Base-by-base conservation (phyloP, 2,329 filamentous ascomycete species). In the Phyllosticta citrichinensis region DNA sequence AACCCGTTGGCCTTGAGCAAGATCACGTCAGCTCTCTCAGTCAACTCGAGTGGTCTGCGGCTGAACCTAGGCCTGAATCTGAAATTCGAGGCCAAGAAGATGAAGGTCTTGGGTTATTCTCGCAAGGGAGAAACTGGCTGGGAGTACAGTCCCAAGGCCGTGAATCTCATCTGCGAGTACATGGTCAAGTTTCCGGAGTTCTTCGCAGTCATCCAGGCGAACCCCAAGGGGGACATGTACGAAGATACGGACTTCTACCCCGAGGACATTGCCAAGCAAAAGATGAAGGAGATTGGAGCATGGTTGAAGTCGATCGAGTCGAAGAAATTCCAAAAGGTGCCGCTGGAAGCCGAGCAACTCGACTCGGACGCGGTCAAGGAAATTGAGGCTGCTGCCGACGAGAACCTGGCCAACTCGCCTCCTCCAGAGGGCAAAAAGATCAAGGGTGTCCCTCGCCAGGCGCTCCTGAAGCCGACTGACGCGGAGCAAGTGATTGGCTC, bases 151-250 rank as follows among this genome's bases (percentile, higher is more conserved):
- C 82, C 84, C 56, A 87, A 89, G 66, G 92, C 94, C 0, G 81
- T 97, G 62, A 81, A 87, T 54, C 77, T 99, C 59, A 83, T 99
- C 58, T 83, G 86, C 52, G 83, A 91, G 66, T 99, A 97, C 74
- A 97, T 97, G 88, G 86, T 87, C 62, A 87, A 85, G 17, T 99
- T 99, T 74, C 94, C 94, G 0, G 91, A 97, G 62, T 97, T 99
- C 74, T 93, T 99, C 70, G 91, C 88, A 9, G 90, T 86, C 3
- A 90, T 99, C 64, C 87, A 92, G 72, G 81, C 81, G 63, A 93
- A 96, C 66, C 91, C 93, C 1, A 88, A 91, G 62, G 89, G 87
- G 47, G 93, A 91, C 69, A 88, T 93, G 63, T 89, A 91, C 67
- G 81, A 83, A 54, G 92, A 96, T 57, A 91, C 86, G 0, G 90